These are phyloP conservation scores for Colletotrichum phormii DNA, from an alignment of 2,329 filamentous ascomycete genomes.

Conservation along the genomic window DNA sequence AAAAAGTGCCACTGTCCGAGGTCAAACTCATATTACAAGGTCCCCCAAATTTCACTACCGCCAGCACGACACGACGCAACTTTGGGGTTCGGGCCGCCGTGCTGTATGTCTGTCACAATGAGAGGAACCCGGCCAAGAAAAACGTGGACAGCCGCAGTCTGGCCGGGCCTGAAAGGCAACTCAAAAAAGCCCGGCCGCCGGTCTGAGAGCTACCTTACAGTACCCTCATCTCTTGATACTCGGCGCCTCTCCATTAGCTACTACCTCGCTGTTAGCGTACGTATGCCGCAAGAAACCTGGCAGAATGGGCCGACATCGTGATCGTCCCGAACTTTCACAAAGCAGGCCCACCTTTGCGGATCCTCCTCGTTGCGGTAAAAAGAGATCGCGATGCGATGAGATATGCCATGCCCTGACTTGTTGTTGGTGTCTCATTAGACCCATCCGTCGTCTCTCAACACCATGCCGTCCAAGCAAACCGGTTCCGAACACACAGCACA, in stretches of 20 bases:
- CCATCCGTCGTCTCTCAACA: neutral
- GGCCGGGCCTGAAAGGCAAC: neutral
- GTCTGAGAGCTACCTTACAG: neutral
- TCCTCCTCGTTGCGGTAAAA: neutral
- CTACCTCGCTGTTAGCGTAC: too few relatives aligned
- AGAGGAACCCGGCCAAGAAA: neutral
- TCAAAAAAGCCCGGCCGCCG: neutral
- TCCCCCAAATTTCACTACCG: neutral
- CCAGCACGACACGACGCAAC: neutral
- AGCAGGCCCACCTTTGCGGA: constrained; percentile 12
- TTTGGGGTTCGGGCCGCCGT: neutral
- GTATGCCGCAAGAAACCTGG: constrained; percentile 1
- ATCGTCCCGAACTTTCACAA: constrained; percentile 32
- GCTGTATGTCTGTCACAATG: neutral
- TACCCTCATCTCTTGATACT: neutral
- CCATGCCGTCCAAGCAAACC: neutral
- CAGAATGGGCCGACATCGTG: constrained; percentile 26
- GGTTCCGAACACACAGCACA: too few relatives aligned
- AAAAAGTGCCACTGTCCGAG: neutral
- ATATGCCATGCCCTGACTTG: neutral
- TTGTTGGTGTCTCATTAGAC: neutral
- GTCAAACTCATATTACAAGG: neutral
- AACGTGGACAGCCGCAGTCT: neutral
- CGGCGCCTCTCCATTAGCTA: too few relatives aligned
- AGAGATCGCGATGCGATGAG: neutral